Evolutionary conservation across 148 eudicot genomes (phyloP), one percentile per base, ranked within the genome.

Genomic region (Diospyros kaki): DNA sequence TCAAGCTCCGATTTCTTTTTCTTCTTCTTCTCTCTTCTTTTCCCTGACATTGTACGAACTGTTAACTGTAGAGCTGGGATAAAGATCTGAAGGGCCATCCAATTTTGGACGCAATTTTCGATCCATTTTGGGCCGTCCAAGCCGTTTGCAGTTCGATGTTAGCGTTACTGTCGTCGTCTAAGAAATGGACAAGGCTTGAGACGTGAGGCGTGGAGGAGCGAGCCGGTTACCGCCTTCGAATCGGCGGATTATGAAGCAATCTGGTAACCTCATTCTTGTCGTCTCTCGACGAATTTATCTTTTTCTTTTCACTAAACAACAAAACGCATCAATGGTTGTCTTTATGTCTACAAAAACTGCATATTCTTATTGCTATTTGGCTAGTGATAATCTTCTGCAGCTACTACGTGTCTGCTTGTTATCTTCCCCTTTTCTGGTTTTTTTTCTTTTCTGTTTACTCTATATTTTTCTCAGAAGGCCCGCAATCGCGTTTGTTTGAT

Each of bases 311-410:
- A 68, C 81, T 79, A 74, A 61, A 60, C 77, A 68, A 74, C 77
- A 68, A 74, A 79, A 74, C 62, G 40, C 77, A 72, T 76, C 74
- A 67, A 60, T 67, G 83, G 73, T 60, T 76, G 83, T 66, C 79
- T 76, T 51, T 73, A 66, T 68, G 61, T 68, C 17, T 40, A 38
- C 48, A 28, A 28, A 28, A 53, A 17, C 7, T 17, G n/a, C 11
- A n/a, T 50, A 43, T 46, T 12, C 9, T 52, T 64, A 68, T 48
- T 65, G 7, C 55, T 74, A 48, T 76, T 73, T 64, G 58, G 43
- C 72, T 73, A 45, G 75, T 60, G 75, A 60, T 46, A 4, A 48
- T 43, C 54, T n/a, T n/a, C 45, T 50, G 56, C 58, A 13, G 56
- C 48, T 73, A 28, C 6, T 73, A 46, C 58, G 44, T 46, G 56